phyloP scores from a whole-genome alignment of 1,284 basidiomycete species.

The Cutaneotrichosporon sp. region DNA sequence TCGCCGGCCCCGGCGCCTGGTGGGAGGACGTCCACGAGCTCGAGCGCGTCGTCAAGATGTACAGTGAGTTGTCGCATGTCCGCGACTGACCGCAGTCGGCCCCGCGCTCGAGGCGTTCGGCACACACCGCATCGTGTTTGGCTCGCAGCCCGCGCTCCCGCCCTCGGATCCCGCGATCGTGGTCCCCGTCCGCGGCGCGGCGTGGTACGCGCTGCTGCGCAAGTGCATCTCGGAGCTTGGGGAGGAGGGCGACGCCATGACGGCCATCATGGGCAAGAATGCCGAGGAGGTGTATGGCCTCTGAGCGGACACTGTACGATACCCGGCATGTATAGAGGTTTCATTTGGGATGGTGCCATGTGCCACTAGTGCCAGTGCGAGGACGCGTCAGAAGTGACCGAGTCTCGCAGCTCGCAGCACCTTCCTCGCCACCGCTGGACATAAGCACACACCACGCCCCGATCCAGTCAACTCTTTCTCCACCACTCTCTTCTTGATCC shows the following conservation, averaged over 20 bases:
- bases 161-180: conserved; percentile 28
- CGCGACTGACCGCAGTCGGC: conserved; percentile 28
- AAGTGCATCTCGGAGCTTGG: conserved; percentile 80
- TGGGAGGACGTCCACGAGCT: conserved; percentile 71
- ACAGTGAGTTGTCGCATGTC: conserved; percentile 67
- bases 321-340: neutral
- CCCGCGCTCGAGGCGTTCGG: conserved; percentile 66
- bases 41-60: conserved; percentile 78
- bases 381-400: neutral
- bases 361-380: neutral
- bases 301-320: neutral
- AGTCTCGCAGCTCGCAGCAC: neutral
- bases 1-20: conserved; percentile 50
- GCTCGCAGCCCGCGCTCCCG: conserved; percentile 56
- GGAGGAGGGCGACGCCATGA: conserved; percentile 70
- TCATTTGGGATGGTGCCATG: no score
- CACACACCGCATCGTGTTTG: conserved; percentile 62
- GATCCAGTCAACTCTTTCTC: neutral
- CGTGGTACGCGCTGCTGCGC: conserved; percentile 80
- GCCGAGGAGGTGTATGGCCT: conserved; percentile 21
- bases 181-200: conserved; percentile 58
- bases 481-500: neutral
- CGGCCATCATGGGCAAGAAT: conserved; percentile 41
- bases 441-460: neutral
- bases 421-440: neutral